phyloP scores from a whole-genome alignment of 495 filamentous ascomycete species.

The Terfezia boudieri region DNA sequence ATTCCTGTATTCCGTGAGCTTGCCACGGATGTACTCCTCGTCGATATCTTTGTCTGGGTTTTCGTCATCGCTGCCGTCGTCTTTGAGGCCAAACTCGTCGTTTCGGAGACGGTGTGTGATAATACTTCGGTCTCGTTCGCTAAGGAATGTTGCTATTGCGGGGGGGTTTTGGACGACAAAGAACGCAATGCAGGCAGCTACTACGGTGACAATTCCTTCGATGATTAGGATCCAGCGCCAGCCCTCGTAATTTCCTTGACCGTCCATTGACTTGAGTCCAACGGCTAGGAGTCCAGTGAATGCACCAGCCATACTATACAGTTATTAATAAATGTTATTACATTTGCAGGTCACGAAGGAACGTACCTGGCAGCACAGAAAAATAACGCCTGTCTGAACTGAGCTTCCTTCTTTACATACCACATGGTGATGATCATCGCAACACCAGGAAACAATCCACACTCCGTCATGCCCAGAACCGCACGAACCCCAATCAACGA shows the following conservation, averaged over 20 bases:
- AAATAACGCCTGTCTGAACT: constrained; percentile 34
- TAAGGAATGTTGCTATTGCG: constrained; percentile 28
- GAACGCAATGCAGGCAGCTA: constrained; percentile 24
- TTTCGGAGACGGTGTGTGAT: constrained; percentile 24
- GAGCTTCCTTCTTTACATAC: constrained; percentile 42
- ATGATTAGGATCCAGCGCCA: constrained; percentile 62
- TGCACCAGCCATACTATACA: constrained; percentile 33
- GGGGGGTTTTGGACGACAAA: constrained; percentile 38
- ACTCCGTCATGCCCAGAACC: constrained; percentile 42
- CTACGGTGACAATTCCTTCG: constrained; percentile 32
- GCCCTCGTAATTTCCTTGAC: constrained; percentile 37
- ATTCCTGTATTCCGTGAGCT: neutral
- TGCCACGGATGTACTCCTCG: constrained; percentile 3
- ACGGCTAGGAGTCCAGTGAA: constrained; percentile 48
- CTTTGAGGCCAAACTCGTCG: constrained; percentile 19
- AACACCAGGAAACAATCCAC: constrained; percentile 47
- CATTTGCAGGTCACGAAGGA: constrained; percentile 22
- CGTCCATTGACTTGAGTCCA: constrained; percentile 40
- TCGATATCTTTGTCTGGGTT: constrained; percentile 2
- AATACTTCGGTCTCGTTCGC: constrained; percentile 23
- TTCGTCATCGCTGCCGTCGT: constrained; percentile 1
- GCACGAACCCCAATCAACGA: constrained; percentile 39
- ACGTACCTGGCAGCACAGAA: constrained; percentile 13
- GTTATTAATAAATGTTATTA: constrained; percentile 16
- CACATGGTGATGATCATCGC: constrained; percentile 57